Evolutionary conservation across 2,329 filamentous ascomycete species (phyloP).

Genomic region (Fusarium piperis): DNA sequence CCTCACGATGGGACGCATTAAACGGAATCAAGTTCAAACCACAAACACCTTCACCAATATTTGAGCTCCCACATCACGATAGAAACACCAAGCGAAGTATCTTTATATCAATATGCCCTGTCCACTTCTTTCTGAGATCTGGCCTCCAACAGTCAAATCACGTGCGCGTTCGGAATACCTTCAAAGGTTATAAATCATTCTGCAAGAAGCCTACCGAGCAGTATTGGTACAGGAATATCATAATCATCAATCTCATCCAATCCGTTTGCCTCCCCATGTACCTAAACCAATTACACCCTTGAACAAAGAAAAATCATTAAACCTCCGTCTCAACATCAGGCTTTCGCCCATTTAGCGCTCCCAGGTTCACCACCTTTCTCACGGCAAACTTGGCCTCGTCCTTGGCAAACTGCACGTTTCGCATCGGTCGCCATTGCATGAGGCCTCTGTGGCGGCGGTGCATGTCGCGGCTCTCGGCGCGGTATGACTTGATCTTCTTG

Average conservation of each 20-base stretch:
- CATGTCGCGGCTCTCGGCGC: slow-evolving; percentile 75
- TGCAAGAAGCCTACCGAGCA: slow-evolving; percentile 9
- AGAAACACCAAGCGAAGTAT: not conserved
- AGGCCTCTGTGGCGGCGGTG: slow-evolving; percentile 87
- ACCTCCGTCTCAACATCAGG: slow-evolving; percentile 88
- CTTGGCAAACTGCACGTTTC: slow-evolving; percentile 88
- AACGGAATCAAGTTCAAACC: not conserved
- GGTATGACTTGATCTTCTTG: slow-evolving; percentile 69
- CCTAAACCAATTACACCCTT: not conserved
- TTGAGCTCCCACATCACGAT: not conserved
- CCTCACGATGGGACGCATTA: not conserved
- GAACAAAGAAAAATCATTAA: slow-evolving; percentile 41
- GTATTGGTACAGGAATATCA: slow-evolving; percentile 21
- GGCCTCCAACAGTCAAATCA: not conserved
- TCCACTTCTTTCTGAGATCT: not conserved
- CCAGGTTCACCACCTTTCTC: slow-evolving; percentile 78
- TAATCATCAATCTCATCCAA: slow-evolving; percentile 28
- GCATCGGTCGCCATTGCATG: slow-evolving; percentile 94
- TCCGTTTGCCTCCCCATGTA: not conserved
- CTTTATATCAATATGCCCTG: not conserved
- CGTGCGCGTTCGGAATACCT: not conserved
- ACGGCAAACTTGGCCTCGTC: slow-evolving; percentile 84
- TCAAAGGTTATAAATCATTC: not conserved
- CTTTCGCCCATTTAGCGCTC: slow-evolving; percentile 81
- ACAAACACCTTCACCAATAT: not conserved